Conservation (phyloP, 257 asterid species). For the Perilla frutescens region DNA sequence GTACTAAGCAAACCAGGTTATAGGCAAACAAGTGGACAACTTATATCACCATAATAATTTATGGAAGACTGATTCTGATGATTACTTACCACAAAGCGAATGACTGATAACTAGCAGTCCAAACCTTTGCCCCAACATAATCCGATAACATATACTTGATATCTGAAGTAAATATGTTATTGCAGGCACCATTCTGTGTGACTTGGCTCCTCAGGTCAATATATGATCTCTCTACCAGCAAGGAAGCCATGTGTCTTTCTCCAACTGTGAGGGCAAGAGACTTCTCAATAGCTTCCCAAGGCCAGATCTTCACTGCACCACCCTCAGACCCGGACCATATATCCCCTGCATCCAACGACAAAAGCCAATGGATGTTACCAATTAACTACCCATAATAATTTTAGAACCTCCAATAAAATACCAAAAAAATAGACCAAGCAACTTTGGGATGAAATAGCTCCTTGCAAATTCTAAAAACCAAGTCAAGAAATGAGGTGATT, state of each 20-base stretch:
- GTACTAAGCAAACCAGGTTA: background rate
- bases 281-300: conserved; percentile 96
- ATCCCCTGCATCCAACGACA: conserved; percentile 71
- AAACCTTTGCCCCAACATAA: conserved; percentile 77
- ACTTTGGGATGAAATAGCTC: conserved; percentile 30
- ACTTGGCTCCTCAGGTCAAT: conserved; percentile 81
- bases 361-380: conserved; percentile 27
- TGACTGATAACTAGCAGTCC: conserved; percentile 82
- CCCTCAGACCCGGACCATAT: conserved; percentile 97
- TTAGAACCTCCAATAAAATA: conserved; percentile 12
- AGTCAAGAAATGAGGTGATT: conserved; percentile 21
- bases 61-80: background rate
- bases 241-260: conserved; percentile 89
- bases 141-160: conserved; percentile 76
- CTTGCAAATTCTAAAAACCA: background rate
- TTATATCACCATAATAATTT: background rate
- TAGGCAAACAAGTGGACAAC: conserved; percentile 3
- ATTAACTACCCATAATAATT: conserved; percentile 5
- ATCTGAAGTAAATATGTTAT: conserved; percentile 77
- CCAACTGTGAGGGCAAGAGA: conserved; percentile 66
- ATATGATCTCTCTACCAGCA: conserved; percentile 81
- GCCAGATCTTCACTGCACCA: conserved; percentile 88
- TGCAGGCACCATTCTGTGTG: conserved; percentile 61
- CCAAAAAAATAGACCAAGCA: conserved; percentile 13
- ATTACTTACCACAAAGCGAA: conserved; percentile 82